These are phyloP conservation scores for Coemansia sp. DNA, from an alignment of 192 early-diverging fungal species.

Conservation along the genomic window DNA sequence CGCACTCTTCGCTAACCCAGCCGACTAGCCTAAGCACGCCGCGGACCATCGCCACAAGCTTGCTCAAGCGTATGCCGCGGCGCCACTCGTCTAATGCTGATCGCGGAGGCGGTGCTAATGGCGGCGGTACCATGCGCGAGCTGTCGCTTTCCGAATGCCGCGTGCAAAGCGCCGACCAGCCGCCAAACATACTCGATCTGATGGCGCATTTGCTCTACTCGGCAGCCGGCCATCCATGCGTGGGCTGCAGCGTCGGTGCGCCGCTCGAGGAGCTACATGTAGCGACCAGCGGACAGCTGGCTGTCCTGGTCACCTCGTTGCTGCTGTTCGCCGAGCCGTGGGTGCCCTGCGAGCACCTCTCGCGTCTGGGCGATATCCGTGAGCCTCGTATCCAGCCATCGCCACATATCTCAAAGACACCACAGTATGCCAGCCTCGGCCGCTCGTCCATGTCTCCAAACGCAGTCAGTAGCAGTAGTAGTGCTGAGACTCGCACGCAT, in stretches of 20 bases:
- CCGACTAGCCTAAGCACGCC: constrained; percentile 6
- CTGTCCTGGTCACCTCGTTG: constrained; percentile 29
- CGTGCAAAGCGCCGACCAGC: constrained; percentile 5
- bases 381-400: constrained; percentile 27
- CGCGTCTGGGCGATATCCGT: constrained; percentile 44
- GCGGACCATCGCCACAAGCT: constrained; percentile 26
- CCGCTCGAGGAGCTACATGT: constrained; percentile 39
- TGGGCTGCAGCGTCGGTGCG: constrained; percentile 32
- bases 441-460: not conserved
- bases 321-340: constrained; percentile 51
- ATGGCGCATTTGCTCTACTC: constrained; percentile 38
- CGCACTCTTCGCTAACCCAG: constrained; percentile 19
- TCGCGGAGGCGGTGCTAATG: constrained; percentile 4
- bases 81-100: constrained; percentile 24
- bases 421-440: constrained; percentile 1
- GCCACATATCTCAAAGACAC: constrained; percentile 8
- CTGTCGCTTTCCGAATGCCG: constrained; percentile 32
- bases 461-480: not conserved
- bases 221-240: constrained; percentile 38
- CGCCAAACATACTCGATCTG: constrained; percentile 39
- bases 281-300: constrained; percentile 42
- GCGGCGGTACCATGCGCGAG: constrained; percentile 13
- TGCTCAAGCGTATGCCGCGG: constrained; percentile 50
- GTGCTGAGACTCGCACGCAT: constrained; percentile 10
- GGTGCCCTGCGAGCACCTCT: constrained; percentile 47